Evolutionary conservation across 2,329 filamentous ascomycete species (phyloP), one percentile per base, ranked within the genome.

Genomic region (Coniochaeta ligniaria): DNA sequence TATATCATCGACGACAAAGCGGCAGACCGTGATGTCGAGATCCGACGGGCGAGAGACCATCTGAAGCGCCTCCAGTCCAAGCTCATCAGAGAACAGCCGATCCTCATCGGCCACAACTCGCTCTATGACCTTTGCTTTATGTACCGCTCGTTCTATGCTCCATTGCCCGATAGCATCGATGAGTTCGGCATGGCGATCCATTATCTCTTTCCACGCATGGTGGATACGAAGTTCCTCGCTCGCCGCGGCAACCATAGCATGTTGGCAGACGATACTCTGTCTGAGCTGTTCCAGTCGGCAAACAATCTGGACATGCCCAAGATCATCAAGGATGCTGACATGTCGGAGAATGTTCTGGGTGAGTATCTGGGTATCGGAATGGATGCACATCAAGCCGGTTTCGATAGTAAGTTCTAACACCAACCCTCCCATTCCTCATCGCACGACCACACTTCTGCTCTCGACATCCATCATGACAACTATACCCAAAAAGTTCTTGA

Each of bases 161-260:
- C 72, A 1, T 73, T 89, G 1, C 87, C 86, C 0, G 71, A 75
- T 2, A 80, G 74, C 0, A 69, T 87, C 1, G 74, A 77, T 2
- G 79, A 80, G 24, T 90, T 89, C 66, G 73, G 77, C 43, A 62
- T 70, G 6, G 68, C 72, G 2, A 75, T 87, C 1, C 79, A 85
- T 63, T 66, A 71, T 1, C 65, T 83, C 2, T 76, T 80, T 43
- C 75, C 78, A 0, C 69, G 72, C 0, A 60, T 82, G 70, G 59
- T 89, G 85, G 38, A 96, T 83, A 36, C 91, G 88, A 45, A 96
- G 71, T 11, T 96, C 84, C 59, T 91, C 84, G 0, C 89, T 86
- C 59, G 90, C 87, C 0, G 90, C 82, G 7, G 88, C 84, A 2
- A 85, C 88, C 60, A 96, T 85, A 69, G 95, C 89, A 66, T 96